Evolutionary conservation across 306 rosid genomes (phyloP).

Genomic region (Rosa rugosa): DNA sequence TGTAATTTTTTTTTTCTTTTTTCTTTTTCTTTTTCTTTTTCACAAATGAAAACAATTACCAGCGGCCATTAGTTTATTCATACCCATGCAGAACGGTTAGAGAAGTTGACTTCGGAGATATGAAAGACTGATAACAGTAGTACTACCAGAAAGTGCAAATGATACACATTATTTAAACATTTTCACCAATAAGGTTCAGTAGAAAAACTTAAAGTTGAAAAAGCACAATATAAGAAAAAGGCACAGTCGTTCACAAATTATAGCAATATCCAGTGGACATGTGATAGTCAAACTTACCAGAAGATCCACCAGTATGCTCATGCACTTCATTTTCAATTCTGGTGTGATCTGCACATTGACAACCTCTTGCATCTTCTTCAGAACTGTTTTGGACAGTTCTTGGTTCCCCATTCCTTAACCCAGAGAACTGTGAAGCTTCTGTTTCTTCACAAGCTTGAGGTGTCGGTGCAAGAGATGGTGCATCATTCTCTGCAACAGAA

Average conservation of each 20-base stretch:
- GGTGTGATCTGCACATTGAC: slow-evolving; percentile 31
- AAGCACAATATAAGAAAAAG: not conserved
- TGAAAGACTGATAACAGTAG: not conserved
- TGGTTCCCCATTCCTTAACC: slow-evolving; percentile 34
- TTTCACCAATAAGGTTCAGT: not conserved
- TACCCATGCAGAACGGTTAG: not conserved
- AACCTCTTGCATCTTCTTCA: slow-evolving; percentile 32
- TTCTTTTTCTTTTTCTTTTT: not conserved
- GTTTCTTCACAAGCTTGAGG: slow-evolving; percentile 38
- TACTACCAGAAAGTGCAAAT: not conserved
- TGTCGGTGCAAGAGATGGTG: slow-evolving; percentile 28
- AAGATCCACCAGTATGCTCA: slow-evolving; percentile 12
- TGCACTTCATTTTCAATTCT: not conserved
- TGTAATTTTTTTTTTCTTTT: not conserved
- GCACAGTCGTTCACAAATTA: not conserved
- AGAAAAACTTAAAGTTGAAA: not conserved
- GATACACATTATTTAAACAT: not conserved
- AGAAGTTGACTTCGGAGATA: not conserved
- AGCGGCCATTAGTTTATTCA: not conserved
- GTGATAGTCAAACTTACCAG: slow-evolving; percentile 12
- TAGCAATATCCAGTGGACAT: not conserved
- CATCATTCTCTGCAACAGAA: slow-evolving; percentile 29
- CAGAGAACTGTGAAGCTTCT: slow-evolving; percentile 21
- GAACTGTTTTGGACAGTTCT: slow-evolving; percentile 26
- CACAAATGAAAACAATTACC: not conserved